Base-by-base conservation (phyloP, 352 stramenopile species). In the Elongisporangium prolatum region DNA sequence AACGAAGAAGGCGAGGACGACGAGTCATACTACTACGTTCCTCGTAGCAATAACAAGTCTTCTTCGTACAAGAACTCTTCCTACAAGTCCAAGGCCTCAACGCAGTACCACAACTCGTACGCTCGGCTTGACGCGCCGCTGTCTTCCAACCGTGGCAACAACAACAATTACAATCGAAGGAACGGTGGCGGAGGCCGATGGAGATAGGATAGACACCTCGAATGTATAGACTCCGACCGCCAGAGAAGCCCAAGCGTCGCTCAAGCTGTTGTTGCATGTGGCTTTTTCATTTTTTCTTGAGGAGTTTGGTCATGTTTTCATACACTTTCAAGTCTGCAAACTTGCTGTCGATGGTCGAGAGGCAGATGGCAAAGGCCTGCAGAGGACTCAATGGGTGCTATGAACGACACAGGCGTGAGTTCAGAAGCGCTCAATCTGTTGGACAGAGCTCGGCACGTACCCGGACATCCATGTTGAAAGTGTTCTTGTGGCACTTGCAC, bases 381-480 rank as follows among this genome's bases (percentile, higher is more conserved):
- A 96, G 63, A 50, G 89, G 69, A 52, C 74, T 93, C 16, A 97
- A 67, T 25, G 87, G 89, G 52, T 90, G 83, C 63, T 48, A n/a
- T n/a, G n/a, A n/a, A n/a, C n/a, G n/a, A n/a, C n/a, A n/a, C n/a
- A n/a, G n/a, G n/a, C n/a, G n/a, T n/a, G n/a, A n/a, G n/a, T n/a
- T n/a, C n/a, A n/a, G n/a, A n/a, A n/a, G n/a, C n/a, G n/a, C n/a
- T n/a, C n/a, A n/a, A n/a, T n/a, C n/a, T n/a, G n/a, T n/a, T n/a
- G n/a, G n/a, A n/a, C n/a, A n/a, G n/a, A n/a, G n/a, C n/a, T n/a
- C n/a, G n/a, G n/a, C 3, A 34, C 17, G 77, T 75, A 69, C 72
- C 69, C 76, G 70, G 67, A 98, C 83, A 64, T 98, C 94, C 86
- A 98, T 96, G 2, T 84, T 97, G 70, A 99, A 99, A 8, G 64